phyloP scores from a whole-genome alignment of 179 eudicot genomes.

The Carnegiea gigantea region DNA sequence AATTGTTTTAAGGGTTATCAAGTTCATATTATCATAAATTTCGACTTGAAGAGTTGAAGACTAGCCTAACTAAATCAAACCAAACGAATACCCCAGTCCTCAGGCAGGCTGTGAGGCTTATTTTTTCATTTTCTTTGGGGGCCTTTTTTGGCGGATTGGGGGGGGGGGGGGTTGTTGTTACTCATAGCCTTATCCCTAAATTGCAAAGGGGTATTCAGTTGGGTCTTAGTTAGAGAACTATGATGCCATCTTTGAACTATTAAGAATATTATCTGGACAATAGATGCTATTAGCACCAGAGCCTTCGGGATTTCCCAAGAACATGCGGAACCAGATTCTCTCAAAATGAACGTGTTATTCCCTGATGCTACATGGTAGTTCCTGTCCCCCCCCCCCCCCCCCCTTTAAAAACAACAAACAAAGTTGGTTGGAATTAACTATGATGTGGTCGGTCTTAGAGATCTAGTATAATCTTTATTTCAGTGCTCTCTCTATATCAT shows the following conservation, averaged over 20 bases:
- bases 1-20: too few species aligned
- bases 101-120: too few species aligned
- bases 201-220: neutral
- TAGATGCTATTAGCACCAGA: conserved; percentile 9
- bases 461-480: neutral
- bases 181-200: neutral
- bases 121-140: too few species aligned
- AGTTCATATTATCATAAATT: too few species aligned
- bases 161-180: neutral
- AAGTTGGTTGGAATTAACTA: conserved; percentile 3
- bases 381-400: neutral
- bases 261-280: neutral
- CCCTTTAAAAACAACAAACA: neutral
- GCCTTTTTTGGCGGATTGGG: neutral
- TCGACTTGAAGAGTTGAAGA: too few species aligned
- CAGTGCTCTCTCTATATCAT: neutral
- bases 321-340: conserved; percentile 23
- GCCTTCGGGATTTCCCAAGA: conserved; percentile 13
- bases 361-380: conserved; percentile 9
- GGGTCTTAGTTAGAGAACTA: neutral
- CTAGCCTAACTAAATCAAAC: too few species aligned
- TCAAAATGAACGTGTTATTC: conserved; percentile 8
- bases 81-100: too few species aligned
- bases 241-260: neutral
- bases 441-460: neutral